These are phyloP conservation scores for Paramecium pentaurelia DNA, from an alignment of 73 alveolate genomes.

Conservation along the genomic window DNA sequence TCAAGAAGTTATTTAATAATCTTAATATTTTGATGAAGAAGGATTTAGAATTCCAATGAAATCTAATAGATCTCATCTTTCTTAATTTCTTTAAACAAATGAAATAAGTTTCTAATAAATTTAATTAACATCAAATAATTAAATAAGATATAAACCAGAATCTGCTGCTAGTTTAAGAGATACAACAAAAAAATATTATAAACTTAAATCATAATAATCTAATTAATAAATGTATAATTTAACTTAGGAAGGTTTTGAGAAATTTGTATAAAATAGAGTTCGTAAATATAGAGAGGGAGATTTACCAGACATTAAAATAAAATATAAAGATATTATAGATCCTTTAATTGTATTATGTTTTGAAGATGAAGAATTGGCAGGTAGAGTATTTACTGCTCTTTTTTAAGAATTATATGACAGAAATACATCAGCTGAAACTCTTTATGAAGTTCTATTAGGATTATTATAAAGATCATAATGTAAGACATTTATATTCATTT, in stretches of 20 bases:
- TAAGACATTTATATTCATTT: background rate
- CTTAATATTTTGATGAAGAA: background rate
- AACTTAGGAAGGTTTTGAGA: background rate
- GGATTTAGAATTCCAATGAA: background rate
- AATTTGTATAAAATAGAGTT: slow-evolving; percentile 3
- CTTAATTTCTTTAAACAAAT: background rate
- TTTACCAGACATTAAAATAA: slow-evolving; percentile 50
- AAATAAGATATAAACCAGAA: slow-evolving; percentile 15
- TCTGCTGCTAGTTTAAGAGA: background rate
- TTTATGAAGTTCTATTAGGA: background rate
- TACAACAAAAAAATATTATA: background rate
- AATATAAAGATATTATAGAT: slow-evolving; percentile 46
- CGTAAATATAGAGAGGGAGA: slow-evolving; percentile 56
- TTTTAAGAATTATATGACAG: background rate
- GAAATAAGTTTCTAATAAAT: background rate
- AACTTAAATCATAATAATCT: background rate
- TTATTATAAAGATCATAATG: background rate
- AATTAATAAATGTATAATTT: background rate
- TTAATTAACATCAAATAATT: background rate
- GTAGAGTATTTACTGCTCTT: background rate
- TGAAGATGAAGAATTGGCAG: slow-evolving; percentile 46
- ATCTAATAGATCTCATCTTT: background rate
- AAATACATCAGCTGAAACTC: background rate
- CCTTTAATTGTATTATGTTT: slow-evolving; percentile 18
- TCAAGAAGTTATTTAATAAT: background rate